Evolutionary conservation across 2,329 filamentous ascomycete species (phyloP).

Genomic region (Ambrosiella beaveri): DNA sequence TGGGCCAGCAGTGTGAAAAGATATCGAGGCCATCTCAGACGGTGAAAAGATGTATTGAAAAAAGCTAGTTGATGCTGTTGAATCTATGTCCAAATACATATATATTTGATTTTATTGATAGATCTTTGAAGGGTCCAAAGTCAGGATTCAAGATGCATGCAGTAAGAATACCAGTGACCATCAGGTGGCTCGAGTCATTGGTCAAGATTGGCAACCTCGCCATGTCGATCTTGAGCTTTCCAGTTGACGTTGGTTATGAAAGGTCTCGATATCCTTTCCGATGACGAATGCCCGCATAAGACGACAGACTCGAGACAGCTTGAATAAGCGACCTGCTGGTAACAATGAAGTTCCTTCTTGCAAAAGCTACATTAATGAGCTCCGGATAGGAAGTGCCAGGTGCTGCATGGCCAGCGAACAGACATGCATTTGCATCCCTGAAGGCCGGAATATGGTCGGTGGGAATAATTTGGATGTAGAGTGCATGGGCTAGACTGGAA

Average conservation of each 20-base stretch:
- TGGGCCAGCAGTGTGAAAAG: not conserved
- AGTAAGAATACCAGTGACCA: no score
- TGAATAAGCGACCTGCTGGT: not conserved
- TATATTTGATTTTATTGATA: no score
- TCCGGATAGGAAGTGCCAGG: not conserved
- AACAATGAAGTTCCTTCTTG: not conserved
- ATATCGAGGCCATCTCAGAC: no score
- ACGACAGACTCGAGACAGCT: not conserved
- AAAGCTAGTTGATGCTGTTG: no score
- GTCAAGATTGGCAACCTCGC: no score
- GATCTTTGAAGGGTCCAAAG: no score
- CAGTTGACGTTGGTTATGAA: not conserved
- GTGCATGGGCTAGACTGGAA: not conserved
- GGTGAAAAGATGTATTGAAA: no score
- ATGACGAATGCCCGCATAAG: constrained; percentile 1
- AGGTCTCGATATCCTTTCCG: not conserved
- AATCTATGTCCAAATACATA: no score
- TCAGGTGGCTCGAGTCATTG: no score
- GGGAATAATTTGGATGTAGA: not conserved
- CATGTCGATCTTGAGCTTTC: no score
- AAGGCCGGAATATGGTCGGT: not conserved
- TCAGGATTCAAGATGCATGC: no score
- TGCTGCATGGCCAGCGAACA: constrained; percentile 5
- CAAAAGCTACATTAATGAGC: not conserved
- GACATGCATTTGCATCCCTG: constrained; percentile 4